Percentiles rank a stretch among this genome's conserved stretches.
phyloP scores from a whole-genome alignment of 73 alveolate species.

The Paramecium pentaurelia region DNA sequence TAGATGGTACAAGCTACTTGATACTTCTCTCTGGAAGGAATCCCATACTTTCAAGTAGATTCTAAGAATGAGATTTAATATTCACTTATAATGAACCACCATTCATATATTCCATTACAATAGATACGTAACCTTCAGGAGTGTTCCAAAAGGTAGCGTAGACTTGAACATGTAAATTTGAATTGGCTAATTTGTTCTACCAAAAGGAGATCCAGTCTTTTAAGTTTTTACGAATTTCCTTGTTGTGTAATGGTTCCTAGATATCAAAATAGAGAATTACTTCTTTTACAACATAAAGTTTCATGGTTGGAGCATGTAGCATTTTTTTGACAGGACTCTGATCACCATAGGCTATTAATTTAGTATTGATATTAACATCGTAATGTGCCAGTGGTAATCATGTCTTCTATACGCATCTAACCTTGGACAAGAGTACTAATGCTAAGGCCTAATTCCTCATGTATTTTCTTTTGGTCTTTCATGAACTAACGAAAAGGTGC shows the following conservation, averaged over 20 bases:
- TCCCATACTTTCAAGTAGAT: conserved; percentile 43
- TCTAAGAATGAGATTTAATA: not conserved
- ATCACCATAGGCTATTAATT: conserved; percentile 20
- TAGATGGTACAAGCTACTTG: not conserved
- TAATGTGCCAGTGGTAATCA: conserved; percentile 39
- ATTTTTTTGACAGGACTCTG: conserved; percentile 75
- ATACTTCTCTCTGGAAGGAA: conserved; percentile 44
- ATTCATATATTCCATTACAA: conserved; percentile 53
- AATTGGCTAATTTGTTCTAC: conserved; percentile 57
- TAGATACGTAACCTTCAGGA: conserved; percentile 54
- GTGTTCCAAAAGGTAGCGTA: conserved; percentile 54
- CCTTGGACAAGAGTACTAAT: conserved; percentile 31
- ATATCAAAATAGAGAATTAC: not conserved
- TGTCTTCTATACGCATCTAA: conserved; percentile 18
- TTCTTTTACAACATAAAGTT: conserved; percentile 70
- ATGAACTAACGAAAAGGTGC: conserved; percentile 44
- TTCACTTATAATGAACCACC: conserved; percentile 43
- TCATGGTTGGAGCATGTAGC: conserved; percentile 82
- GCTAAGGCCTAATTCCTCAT: conserved; percentile 18
- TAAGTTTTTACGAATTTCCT: conserved; percentile 68
- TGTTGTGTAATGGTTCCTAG: conserved; percentile 61
- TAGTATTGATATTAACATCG: not conserved
- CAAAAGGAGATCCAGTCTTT: conserved; percentile 74
- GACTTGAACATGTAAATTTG: conserved; percentile 27
- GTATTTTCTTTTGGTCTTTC: conserved; percentile 14